These are phyloP conservation scores for Aspergillus steynii DNA, from an alignment of 495 filamentous ascomycete species.

Conservation along the genomic window DNA sequence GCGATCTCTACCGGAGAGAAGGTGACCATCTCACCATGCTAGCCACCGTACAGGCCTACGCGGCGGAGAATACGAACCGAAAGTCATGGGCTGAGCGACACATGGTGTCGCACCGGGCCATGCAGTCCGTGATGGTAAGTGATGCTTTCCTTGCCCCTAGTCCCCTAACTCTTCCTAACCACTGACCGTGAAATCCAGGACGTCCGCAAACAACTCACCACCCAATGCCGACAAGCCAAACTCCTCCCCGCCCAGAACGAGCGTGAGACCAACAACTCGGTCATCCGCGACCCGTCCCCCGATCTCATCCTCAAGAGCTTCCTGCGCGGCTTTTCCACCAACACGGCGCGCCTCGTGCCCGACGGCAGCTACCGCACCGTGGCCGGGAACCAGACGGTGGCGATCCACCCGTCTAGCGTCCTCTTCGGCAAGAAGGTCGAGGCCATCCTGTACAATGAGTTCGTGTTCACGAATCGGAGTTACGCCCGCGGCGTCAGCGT, in stretches of 20 bases:
- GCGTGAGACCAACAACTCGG: slow-evolving; percentile 3
- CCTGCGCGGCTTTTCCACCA: slow-evolving; percentile 74
- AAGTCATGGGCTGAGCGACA: slow-evolving; percentile 76
- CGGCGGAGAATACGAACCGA: slow-evolving; percentile 71
- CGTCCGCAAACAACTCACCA: slow-evolving; percentile 83
- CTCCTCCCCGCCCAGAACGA: slow-evolving; percentile 30
- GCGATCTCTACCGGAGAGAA: slow-evolving; percentile 74
- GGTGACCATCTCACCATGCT: slow-evolving; percentile 91
- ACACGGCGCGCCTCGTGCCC: slow-evolving; percentile 78
- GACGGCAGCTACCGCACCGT: slow-evolving; percentile 86
- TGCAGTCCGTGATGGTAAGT: slow-evolving; percentile 73
- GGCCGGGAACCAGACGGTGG: slow-evolving; percentile 79
- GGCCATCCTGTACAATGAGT: slow-evolving; percentile 94
- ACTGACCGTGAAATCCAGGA: slow-evolving; percentile 44
- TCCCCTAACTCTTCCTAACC: slow-evolving; percentile 9
- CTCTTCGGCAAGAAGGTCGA: slow-evolving; percentile 85
- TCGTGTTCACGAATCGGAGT: slow-evolving; percentile 89
- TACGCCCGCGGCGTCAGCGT: slow-evolving; percentile 88
- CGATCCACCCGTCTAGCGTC: slow-evolving; percentile 86
- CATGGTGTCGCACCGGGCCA: slow-evolving; percentile 77
- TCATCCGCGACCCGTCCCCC: slow-evolving; percentile 33
- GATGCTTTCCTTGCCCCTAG: slow-evolving; percentile 18
- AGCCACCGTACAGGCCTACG: slow-evolving; percentile 77
- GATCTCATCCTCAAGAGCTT: slow-evolving; percentile 74
- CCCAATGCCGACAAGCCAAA: slow-evolving; percentile 55